These are phyloP conservation scores for Aspergillus sp. DNA, from an alignment of 2,329 filamentous ascomycete genomes.

Conservation along the genomic window DNA sequence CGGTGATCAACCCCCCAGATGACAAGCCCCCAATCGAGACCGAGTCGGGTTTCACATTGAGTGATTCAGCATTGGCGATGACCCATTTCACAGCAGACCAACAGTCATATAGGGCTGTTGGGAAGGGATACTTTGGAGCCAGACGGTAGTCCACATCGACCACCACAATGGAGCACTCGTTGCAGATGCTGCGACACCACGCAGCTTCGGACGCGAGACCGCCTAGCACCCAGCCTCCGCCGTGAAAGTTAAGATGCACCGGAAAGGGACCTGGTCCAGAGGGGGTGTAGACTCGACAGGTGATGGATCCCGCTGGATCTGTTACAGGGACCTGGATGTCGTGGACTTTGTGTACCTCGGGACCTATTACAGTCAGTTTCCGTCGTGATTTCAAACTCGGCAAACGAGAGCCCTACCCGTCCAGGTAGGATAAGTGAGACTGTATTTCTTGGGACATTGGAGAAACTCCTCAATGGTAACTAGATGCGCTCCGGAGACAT, in stretches of 20 bases:
- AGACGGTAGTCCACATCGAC: conserved; percentile 7
- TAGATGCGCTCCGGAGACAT: conserved; percentile 26
- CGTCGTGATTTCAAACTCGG: background rate
- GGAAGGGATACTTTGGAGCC: background rate
- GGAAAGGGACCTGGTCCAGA: background rate
- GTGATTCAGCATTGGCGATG: background rate
- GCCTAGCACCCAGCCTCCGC: conserved; percentile 3
- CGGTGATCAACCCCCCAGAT: conserved; percentile 21
- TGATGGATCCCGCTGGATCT: conserved; percentile 17
- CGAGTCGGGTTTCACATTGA: conserved; percentile 8
- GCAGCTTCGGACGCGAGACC: background rate
- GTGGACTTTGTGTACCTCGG: conserved; percentile 14
- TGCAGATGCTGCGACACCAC: conserved; percentile 2
- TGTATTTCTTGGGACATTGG: conserved; percentile 24
- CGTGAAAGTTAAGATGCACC: conserved; percentile 2
- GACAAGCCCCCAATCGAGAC: conserved; percentile 16
- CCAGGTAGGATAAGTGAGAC: conserved; percentile 30
- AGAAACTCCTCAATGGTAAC: conserved; percentile 28
- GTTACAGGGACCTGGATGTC: conserved; percentile 23
- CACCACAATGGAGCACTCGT: background rate
- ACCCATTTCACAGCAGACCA: conserved; percentile 1
- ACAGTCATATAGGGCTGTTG: conserved; percentile 1
- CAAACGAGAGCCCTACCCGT: conserved; percentile 8
- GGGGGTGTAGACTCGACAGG: conserved; percentile 2
- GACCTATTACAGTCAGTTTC: conserved; percentile 7